phyloP scores from a whole-genome alignment of 345 rosid species.

The Eucalyptus marginata region DNA sequence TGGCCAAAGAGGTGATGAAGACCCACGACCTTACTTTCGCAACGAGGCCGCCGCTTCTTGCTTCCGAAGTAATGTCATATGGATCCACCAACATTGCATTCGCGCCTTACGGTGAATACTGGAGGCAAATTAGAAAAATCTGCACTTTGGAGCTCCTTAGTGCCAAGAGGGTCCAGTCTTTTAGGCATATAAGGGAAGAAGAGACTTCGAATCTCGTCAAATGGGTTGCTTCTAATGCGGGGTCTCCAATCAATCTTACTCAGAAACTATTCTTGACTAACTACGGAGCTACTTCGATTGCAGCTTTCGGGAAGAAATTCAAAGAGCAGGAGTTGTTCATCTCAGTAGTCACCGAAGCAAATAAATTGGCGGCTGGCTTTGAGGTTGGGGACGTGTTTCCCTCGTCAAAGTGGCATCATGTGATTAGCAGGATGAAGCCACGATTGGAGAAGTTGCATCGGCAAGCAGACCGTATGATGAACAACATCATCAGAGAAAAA shows the following conservation, averaged over 20 bases:
- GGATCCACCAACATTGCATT: background rate
- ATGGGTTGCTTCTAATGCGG: background rate
- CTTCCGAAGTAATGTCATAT: background rate
- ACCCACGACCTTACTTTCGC: slow-evolving; percentile 12
- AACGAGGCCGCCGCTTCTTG: background rate
- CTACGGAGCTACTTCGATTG: background rate
- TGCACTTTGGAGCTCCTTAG: slow-evolving; percentile 1
- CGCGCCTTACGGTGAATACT: slow-evolving; percentile 5
- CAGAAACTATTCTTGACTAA: background rate
- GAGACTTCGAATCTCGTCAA: background rate
- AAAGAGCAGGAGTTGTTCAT: slow-evolving; percentile 4
- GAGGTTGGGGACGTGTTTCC: slow-evolving; percentile 8
- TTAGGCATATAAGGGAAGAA: slow-evolving; percentile 2
- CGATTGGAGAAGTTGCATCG: background rate
- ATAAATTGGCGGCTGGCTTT: background rate
- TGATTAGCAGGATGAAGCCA: background rate
- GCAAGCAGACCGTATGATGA: background rate
- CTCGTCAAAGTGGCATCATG: background rate
- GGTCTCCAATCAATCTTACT: slow-evolving; percentile 2
- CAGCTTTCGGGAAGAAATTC: slow-evolving; percentile 4
- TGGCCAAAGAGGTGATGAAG: slow-evolving; percentile 14
- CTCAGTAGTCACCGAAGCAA: background rate
- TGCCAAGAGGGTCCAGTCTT: slow-evolving; percentile 1
- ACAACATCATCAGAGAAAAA: slow-evolving; percentile 2
- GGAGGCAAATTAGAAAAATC: slow-evolving; percentile 13